These are phyloP conservation scores for Claviceps sp. DNA, from an alignment of 2,329 filamentous ascomycete species.

Conservation along the genomic window DNA sequence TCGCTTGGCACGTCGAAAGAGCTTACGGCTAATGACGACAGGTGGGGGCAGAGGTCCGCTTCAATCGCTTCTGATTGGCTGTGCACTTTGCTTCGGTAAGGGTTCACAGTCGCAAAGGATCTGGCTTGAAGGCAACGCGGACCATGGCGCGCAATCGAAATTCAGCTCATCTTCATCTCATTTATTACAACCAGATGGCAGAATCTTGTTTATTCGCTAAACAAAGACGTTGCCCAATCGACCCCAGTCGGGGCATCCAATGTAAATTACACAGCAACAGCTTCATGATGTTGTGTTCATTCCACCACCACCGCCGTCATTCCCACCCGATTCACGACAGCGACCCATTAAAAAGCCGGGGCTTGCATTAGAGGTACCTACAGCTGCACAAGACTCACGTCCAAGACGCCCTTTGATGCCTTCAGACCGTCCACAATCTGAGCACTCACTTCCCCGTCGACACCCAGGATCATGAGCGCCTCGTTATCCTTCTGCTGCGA, in stretches of 20 bases:
- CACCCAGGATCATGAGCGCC: constrained; percentile 70
- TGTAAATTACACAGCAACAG: too few species aligned
- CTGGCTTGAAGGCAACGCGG: too few species aligned
- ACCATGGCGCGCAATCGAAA: too few species aligned
- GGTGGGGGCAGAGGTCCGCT: not conserved
- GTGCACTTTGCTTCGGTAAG: not conserved
- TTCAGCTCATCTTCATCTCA: too few species aligned
- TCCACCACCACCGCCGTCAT: too few species aligned
- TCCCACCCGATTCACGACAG: too few species aligned
- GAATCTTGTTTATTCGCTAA: too few species aligned
- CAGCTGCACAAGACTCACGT: constrained; percentile 39
- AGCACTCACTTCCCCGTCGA: constrained; percentile 50
- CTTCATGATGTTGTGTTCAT: too few species aligned
- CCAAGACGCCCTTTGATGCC: constrained; percentile 37
- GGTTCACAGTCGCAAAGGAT: not conserved
- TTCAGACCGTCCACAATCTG: constrained; percentile 37
- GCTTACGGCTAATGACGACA: not conserved
- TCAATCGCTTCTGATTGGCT: not conserved
- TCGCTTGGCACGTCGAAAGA: not conserved
- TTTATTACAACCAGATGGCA: too few species aligned
- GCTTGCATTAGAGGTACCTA: constrained; percentile 9
- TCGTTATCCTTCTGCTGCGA: constrained; percentile 38
- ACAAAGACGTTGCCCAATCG: too few species aligned
- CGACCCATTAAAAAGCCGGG: too few species aligned
- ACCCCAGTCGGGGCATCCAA: too few species aligned